phyloP scores from a whole-genome alignment of 31 red algal species.

The Pterothamnion heteromorphum region DNA sequence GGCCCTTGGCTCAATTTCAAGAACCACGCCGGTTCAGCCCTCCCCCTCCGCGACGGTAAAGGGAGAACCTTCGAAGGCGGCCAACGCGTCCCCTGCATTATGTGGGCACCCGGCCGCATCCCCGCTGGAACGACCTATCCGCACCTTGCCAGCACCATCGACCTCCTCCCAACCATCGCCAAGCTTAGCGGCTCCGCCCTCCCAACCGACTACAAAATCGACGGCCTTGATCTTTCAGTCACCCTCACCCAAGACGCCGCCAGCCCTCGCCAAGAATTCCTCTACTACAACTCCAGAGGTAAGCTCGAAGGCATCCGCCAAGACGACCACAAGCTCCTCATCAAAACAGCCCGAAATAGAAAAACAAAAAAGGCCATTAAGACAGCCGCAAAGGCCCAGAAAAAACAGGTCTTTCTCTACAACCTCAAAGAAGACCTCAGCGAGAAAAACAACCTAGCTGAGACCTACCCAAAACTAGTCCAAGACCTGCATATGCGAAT shows the following conservation, averaged over 20 bases:
- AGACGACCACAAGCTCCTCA: not conserved
- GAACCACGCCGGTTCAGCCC: not conserved
- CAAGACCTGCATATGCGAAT: not conserved
- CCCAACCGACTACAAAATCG: not conserved
- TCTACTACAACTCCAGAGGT: not conserved
- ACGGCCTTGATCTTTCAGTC: not conserved
- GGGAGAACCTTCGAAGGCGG: not conserved
- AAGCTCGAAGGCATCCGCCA: not conserved
- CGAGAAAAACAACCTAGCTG: constrained; percentile 11
- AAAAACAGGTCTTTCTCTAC: not conserved
- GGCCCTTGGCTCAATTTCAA: not conserved
- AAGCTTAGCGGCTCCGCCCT: not conserved
- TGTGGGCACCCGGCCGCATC: not conserved
- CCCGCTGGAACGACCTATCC: not conserved
- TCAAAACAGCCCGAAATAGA: too few relatives aligned
- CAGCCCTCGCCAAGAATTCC: not conserved
- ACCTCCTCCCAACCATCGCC: constrained; percentile 9
- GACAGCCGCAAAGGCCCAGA: too few relatives aligned
- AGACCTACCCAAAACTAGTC: not conserved
- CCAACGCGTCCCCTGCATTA: not conserved
- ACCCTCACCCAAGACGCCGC: not conserved
- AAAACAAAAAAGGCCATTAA: too few relatives aligned
- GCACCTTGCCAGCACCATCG: not conserved
- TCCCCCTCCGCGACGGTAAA: not conserved
- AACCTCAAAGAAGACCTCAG: constrained; percentile 23